These are phyloP conservation scores for Rubia peregrina DNA, from an alignment of 305 asterid species.

Conservation along the genomic window DNA sequence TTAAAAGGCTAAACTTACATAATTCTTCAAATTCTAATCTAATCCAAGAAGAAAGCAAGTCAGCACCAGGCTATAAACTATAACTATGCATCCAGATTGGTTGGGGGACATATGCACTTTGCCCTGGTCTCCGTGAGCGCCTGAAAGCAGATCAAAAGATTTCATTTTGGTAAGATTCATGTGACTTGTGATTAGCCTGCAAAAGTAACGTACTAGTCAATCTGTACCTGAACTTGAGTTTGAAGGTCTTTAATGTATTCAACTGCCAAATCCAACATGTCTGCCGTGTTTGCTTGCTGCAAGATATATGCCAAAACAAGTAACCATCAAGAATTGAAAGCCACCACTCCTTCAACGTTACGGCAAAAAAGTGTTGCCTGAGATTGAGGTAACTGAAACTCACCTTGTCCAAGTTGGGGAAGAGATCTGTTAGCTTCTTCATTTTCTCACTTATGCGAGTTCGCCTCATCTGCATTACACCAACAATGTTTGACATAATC, in stretches of 20 bases:
- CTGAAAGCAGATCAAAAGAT: slow-evolving; percentile 32
- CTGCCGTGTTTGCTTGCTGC: slow-evolving; percentile 93
- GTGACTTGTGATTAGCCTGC: slow-evolving; percentile 14
- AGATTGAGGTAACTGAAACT: not conserved
- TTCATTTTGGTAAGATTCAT: slow-evolving; percentile 27
- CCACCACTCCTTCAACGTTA: too few relatives aligned
- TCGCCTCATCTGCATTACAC: slow-evolving; percentile 48
- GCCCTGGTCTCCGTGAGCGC: slow-evolving; percentile 62
- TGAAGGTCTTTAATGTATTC: slow-evolving; percentile 85
- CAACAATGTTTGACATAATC: not conserved
- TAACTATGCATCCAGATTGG: slow-evolving; percentile 13
- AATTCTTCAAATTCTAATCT: not conserved
- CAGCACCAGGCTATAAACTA: not conserved
- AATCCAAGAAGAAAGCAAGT: slow-evolving; percentile 4
- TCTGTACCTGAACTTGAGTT: slow-evolving; percentile 58
- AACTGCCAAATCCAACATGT: slow-evolving; percentile 89
- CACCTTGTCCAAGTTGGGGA: slow-evolving; percentile 95
- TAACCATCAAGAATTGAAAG: not conserved
- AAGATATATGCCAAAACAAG: slow-evolving; percentile 7
- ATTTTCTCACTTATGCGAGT: slow-evolving; percentile 81
- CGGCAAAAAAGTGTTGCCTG: not conserved
- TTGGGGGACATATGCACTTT: slow-evolving; percentile 58
- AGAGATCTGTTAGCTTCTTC: slow-evolving; percentile 92
- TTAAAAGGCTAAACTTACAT: not conserved
- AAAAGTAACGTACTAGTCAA: slow-evolving; percentile 13